Evolutionary conservation across 2,329 filamentous ascomycete species (phyloP).

Genomic region (Fusarium decemcellulare): DNA sequence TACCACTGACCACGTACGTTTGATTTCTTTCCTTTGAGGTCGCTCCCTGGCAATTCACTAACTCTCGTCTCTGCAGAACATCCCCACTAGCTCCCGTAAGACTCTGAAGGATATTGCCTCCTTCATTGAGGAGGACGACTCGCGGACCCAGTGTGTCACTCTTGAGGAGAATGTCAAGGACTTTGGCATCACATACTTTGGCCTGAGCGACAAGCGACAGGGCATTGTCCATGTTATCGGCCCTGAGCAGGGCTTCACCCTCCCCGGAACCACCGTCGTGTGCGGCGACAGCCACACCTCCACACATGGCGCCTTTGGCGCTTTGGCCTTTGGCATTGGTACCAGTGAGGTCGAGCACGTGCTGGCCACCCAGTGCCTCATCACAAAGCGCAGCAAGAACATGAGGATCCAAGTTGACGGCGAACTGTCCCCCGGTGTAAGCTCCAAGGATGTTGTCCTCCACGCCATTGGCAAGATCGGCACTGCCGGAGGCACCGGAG

Average conservation of each 20-base stretch:
- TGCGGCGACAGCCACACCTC: constrained; percentile 99
- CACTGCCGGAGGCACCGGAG: constrained; percentile 93
- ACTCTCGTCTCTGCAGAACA: constrained; percentile 73
- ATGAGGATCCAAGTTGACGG: constrained; percentile 98
- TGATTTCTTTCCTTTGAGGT: not conserved
- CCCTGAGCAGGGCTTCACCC: constrained; percentile 98
- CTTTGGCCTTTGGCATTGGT: constrained; percentile 96
- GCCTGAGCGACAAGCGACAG: constrained; percentile 94
- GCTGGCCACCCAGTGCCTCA: constrained; percentile 93
- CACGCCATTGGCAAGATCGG: constrained; percentile 95
- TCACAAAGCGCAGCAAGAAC: constrained; percentile 97
- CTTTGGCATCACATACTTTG: constrained; percentile 97
- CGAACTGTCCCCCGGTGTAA: constrained; percentile 89
- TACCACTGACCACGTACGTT: constrained; percentile 93
- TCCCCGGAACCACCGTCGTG: constrained; percentile 96
- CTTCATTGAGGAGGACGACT: constrained; percentile 96
- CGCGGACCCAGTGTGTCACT: constrained; percentile 92
- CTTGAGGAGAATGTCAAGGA: constrained; percentile 98
- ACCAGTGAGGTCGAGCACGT: constrained; percentile 99
- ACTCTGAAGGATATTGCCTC: constrained; percentile 92
- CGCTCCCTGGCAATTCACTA: constrained; percentile 24
- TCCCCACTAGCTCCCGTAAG: constrained; percentile 92
- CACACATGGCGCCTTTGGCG: constrained; percentile 96
- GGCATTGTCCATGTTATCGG: constrained; percentile 99
- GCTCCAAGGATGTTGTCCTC: constrained; percentile 95